phyloP scores from a whole-genome alignment of 345 rosid species.

The Psidium friedrichsthalianum region DNA sequence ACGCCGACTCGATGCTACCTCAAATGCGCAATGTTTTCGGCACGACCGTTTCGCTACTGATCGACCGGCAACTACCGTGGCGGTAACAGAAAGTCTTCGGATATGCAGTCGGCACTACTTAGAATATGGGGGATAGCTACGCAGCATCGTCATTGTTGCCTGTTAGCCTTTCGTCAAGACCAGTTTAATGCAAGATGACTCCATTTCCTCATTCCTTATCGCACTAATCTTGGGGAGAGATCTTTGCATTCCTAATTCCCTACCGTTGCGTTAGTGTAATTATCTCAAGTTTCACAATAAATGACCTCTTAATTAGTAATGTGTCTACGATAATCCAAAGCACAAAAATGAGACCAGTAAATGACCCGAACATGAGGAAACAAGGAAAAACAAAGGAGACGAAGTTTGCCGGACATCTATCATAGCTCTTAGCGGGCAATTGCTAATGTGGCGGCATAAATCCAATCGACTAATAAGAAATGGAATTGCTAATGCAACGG shows the following conservation, averaged over 20 bases:
- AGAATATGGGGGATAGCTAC: not conserved
- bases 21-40: not conserved
- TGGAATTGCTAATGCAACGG: not conserved
- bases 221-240: not conserved
- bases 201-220: not conserved
- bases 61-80: not conserved
- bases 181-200: not conserved
- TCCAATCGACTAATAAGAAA: not conserved
- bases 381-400: too few species aligned
- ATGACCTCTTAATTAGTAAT: too few species aligned
- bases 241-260: not conserved
- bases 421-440: not conserved
- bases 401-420: too few species aligned
- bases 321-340: too few species aligned
- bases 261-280: not conserved
- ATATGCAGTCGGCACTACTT: not conserved
- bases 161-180: not conserved
- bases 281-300: not conserved
- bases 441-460: not conserved
- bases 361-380: too few species aligned
- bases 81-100: not conserved
- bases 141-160: not conserved
- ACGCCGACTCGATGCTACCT: not conserved
- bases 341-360: too few species aligned
- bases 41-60: not conserved